phyloP scores from a whole-genome alignment of 139 green algal species.

The Nannochloris sp. region DNA sequence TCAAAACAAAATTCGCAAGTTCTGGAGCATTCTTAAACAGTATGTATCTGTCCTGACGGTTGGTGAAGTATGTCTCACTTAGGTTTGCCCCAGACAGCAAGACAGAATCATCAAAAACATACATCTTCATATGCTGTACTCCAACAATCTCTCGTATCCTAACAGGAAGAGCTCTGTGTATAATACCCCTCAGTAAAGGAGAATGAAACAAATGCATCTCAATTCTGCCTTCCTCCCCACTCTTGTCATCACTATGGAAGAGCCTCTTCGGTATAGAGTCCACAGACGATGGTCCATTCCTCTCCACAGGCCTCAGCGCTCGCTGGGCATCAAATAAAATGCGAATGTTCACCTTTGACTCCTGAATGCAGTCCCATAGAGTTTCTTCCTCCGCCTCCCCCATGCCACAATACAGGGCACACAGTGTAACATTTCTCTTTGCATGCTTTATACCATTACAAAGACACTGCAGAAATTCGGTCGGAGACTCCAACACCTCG shows the following conservation, averaged over 20 bases:
- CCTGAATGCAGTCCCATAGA: no score
- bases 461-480: slow-evolving; percentile 16
- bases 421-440: background rate
- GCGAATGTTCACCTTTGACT: background rate
- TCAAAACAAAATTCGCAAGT: background rate
- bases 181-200: background rate
- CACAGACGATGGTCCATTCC: no score
- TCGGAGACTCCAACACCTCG: background rate
- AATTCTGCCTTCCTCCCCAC: background rate
- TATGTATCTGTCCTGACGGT: slow-evolving; percentile 5
- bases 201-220: background rate
- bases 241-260: no score
- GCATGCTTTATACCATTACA: background rate
- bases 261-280: no score
- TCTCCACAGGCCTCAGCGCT: background rate
- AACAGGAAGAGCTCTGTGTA: slow-evolving; percentile 24
- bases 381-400: no score
- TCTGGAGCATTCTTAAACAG: background rate
- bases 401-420: no score
- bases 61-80: slow-evolving; percentile 38
- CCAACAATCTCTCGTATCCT: slow-evolving; percentile 11
- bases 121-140: slow-evolving; percentile 35
- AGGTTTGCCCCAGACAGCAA: slow-evolving; percentile 48
- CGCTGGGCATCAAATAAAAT: background rate
- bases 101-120: slow-evolving; percentile 42